Evolutionary conservation across 768 basidiomycete genomes (phyloP), one percentile per base, ranked within the genome.

Genomic region (Hypsizygus marmoreus): DNA sequence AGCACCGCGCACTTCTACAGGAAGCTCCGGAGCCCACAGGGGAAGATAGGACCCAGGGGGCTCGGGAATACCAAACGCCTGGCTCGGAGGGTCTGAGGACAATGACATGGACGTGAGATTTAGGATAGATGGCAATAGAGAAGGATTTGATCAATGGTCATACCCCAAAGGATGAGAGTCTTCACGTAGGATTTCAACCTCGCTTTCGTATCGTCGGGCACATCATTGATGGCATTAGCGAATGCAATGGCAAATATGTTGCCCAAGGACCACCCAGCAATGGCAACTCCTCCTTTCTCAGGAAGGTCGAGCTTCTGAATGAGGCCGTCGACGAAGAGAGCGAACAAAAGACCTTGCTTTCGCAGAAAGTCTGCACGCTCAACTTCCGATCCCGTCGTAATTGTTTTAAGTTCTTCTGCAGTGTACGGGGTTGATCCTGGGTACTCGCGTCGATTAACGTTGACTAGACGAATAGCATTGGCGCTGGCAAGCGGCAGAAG

Each of bases 371-470:
- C 42, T 1, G 38, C 50, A 9, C 60, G 45, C 5, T 59, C 58
- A 9, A 53, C 30, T 1, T 57, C 44, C 41, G 47, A 31, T 22
- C 61, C 56, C 17, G 47, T 19, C 3, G 12, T 16, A 6, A 65
- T 34, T 9, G 38, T 33, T 7, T 26, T 31, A n/a, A 56, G 33
- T 20, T 68, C 69, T 2, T 59, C 57, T 9, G 52, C 40, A 1
- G 60, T 61, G 34, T 63, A 64, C 0, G 62, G 60, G 2, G 65
- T 65, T 16, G 66, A 62, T 2, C 62, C 64, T 1, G 60, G 63
- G 41, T 69, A 69, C 29, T 62, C 57, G 6, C 69, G 62, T n/a
- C 68, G 62, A 36, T 69, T 69, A n/a, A 68, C 38, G 13, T 49
- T 46, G 20, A 71, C 61, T 5, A 64, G 30, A 10, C 69, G 63